phyloP scores from a whole-genome alignment of 495 filamentous ascomycete genomes.

The Neurospora sp. region DNA sequence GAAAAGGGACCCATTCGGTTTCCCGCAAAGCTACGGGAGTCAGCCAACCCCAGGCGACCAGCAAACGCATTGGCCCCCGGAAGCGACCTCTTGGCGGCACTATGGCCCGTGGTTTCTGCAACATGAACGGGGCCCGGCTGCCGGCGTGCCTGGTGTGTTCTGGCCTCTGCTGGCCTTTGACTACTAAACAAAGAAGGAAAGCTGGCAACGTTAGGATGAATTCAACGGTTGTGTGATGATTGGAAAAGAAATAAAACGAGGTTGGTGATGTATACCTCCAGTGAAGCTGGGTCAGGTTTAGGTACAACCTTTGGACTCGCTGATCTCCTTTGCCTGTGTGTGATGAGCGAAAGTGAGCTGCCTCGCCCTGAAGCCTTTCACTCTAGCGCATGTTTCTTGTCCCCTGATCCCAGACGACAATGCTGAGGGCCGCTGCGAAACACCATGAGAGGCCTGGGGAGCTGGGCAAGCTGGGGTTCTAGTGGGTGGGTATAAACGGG shows the following conservation, averaged over 20 bases:
- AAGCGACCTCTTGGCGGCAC: constrained; percentile 11
- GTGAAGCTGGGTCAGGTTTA: neutral
- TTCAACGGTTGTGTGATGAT: neutral
- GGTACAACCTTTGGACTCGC: neutral
- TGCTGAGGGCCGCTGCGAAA: constrained; percentile 9
- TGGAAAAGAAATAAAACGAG: neutral
- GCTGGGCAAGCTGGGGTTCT: neutral
- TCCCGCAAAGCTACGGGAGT: neutral
- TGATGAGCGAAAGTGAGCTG: neutral
- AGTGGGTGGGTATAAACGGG: neutral
- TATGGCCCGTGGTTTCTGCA: neutral
- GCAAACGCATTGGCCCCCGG: constrained; percentile 19
- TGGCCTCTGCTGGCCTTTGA: neutral
- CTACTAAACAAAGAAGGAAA: neutral
- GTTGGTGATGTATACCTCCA: neutral
- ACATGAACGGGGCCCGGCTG: neutral
- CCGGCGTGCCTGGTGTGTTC: neutral
- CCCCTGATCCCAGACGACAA: constrained; percentile 7
- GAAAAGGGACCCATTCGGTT: neutral
- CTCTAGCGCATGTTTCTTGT: constrained; percentile 1
- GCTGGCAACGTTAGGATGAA: neutral
- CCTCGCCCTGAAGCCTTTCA: neutral
- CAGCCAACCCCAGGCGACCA: neutral
- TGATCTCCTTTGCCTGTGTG: neutral
- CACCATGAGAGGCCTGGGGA: constrained; percentile 5